Conservation (phyloP, 2,329 filamentous ascomycete species). For the Gyromitra esculenta region DNA sequence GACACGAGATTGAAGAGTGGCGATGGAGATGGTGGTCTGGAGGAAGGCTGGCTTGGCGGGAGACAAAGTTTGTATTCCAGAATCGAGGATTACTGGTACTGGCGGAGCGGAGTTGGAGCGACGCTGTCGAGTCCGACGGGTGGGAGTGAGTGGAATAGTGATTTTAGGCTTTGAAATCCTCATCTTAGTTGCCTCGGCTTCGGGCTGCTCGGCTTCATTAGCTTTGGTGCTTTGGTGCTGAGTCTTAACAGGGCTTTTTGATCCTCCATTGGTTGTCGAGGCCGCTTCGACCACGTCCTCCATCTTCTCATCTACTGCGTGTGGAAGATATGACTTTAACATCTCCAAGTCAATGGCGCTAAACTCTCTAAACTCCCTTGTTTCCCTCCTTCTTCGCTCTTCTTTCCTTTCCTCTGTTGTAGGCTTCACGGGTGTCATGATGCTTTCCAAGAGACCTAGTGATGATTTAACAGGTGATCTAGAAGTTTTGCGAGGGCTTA, state of each 20-base stretch:
- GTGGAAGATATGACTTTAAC: slow-evolving; percentile 50
- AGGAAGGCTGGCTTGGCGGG: slow-evolving; percentile 22
- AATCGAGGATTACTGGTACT: slow-evolving; percentile 30
- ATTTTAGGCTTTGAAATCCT: slow-evolving; percentile 13
- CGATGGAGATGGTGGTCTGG: slow-evolving; percentile 19
- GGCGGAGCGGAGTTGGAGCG: slow-evolving; percentile 54
- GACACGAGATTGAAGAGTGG: slow-evolving; percentile 46
- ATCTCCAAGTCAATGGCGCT: slow-evolving; percentile 53
- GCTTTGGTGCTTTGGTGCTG: slow-evolving; percentile 1
- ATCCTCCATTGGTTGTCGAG: background rate
- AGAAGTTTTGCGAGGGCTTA: slow-evolving; percentile 32
- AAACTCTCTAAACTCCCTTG: slow-evolving; percentile 54
- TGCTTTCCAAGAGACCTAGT: slow-evolving; percentile 46
- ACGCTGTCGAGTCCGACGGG: slow-evolving; percentile 23
- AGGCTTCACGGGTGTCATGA: slow-evolving; percentile 45
- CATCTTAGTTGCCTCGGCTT: background rate
- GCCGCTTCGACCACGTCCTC: slow-evolving; percentile 11
- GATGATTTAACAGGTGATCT: slow-evolving; percentile 50
- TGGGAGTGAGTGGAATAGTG: background rate
- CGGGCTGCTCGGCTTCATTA: slow-evolving; percentile 3
- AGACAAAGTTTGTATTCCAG: slow-evolving; percentile 7
- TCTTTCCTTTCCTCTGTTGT: slow-evolving; percentile 49
- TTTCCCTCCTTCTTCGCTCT: slow-evolving; percentile 54
- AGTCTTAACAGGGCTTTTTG: slow-evolving; percentile 8
- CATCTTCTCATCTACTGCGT: slow-evolving; percentile 20